These are phyloP conservation scores for Abelmoschus esculentus DNA, from an alignment of 345 rosid genomes.

Conservation along the genomic window DNA sequence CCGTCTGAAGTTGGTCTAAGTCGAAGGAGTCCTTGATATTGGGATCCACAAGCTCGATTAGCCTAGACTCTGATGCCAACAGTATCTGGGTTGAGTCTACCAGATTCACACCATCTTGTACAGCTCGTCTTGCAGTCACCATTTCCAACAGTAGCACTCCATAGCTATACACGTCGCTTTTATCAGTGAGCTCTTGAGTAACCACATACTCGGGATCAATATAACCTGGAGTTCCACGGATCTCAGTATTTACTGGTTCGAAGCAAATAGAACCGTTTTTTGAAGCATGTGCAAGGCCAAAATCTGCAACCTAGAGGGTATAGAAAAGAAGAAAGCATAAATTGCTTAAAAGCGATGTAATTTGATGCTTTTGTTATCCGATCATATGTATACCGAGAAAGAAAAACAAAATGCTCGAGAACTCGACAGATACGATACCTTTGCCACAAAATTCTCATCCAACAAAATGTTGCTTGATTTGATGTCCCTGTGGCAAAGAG, in stretches of 20 bases:
- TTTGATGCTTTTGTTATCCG: background rate
- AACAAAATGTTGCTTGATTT: constrained; percentile 95
- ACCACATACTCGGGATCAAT: constrained; percentile 92
- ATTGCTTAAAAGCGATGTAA: background rate
- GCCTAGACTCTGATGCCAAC: constrained; percentile 48
- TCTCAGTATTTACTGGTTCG: constrained; percentile 77
- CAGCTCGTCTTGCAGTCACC: constrained; percentile 62
- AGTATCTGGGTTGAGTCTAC: constrained; percentile 59
- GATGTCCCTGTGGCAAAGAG: constrained; percentile 93
- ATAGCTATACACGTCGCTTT: constrained; percentile 83
- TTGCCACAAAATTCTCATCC: constrained; percentile 80
- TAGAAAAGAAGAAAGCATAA: constrained; percentile 10
- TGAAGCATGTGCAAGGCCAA: constrained; percentile 89
- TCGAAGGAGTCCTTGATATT: constrained; percentile 50
- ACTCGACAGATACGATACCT: constrained; percentile 35
- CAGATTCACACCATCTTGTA: constrained; percentile 70
- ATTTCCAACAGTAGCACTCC: constrained; percentile 90
- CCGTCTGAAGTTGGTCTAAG: constrained; percentile 63
- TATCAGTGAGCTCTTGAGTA: constrained; percentile 85
- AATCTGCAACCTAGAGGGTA: constrained; percentile 80
- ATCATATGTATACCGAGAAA: background rate
- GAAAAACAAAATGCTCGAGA: background rate
- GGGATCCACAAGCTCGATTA: constrained; percentile 60
- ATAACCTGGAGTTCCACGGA: constrained; percentile 98
- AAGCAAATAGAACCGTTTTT: constrained; percentile 83